phyloP scores from a whole-genome alignment of 2,329 filamentous ascomycete species.

The Aspergillus sp. region DNA sequence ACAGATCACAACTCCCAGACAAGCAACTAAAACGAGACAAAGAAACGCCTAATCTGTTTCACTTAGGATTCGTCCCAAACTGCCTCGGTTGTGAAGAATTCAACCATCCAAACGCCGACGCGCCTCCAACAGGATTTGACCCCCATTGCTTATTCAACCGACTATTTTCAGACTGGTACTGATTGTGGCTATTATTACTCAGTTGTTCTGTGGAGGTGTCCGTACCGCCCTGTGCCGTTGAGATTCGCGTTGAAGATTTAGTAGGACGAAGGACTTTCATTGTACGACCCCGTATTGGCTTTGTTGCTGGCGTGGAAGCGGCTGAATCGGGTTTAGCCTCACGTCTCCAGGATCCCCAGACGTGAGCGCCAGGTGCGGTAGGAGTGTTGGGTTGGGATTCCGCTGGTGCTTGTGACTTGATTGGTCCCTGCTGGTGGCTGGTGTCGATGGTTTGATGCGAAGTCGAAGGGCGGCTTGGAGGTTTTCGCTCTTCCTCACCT shows the following conservation, averaged over 20 bases:
- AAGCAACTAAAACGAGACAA: neutral
- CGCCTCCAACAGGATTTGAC: slow-evolving; percentile 82
- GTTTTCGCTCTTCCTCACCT: slow-evolving; percentile 16
- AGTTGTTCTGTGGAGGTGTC: neutral
- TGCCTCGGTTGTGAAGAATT: slow-evolving; percentile 40
- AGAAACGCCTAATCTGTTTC: slow-evolving; percentile 15
- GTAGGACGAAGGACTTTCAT: slow-evolving; percentile 88
- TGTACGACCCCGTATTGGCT: slow-evolving; percentile 54
- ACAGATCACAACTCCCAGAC: neutral
- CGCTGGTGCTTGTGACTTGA: slow-evolving; percentile 20
- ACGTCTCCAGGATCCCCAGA: slow-evolving; percentile 66
- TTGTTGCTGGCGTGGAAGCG: slow-evolving; percentile 50
- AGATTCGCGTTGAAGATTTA: slow-evolving; percentile 50
- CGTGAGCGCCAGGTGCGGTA: slow-evolving; percentile 41
- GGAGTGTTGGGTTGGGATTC: slow-evolving; percentile 23
- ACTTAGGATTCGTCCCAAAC: slow-evolving; percentile 14
- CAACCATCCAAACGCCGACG: slow-evolving; percentile 90
- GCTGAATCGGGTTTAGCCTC: slow-evolving; percentile 26
- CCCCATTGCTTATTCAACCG: slow-evolving; percentile 47
- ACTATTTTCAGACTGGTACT: neutral
- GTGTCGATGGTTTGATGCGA: slow-evolving; percentile 5
- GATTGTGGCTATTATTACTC: neutral
- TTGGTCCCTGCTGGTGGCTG: slow-evolving; percentile 8
- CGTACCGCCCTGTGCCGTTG: slow-evolving; percentile 14
- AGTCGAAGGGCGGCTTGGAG: slow-evolving; percentile 3